Base-by-base conservation (phyloP, 2,329 filamentous ascomycete genomes). In the Colletotrichum kahawae region DNA sequence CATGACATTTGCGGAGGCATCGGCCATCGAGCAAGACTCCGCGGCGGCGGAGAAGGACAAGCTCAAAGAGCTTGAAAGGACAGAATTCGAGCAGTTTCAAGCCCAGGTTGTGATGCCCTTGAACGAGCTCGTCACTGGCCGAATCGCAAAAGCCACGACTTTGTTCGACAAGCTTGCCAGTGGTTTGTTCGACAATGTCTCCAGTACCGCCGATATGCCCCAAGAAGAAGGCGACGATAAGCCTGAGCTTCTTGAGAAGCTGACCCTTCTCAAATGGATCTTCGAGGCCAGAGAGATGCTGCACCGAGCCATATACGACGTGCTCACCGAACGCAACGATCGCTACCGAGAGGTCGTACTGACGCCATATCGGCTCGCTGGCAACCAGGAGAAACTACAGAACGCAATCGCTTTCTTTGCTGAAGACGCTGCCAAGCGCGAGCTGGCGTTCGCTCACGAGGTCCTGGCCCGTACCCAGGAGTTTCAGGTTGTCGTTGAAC, bases 191-290 rank as follows among this genome's bases (percentile, higher is more conserved):
- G 92, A 92, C 67, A 93, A 95, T 77, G 83, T 81, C 21, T 81
- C 83, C 31, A 84, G 93, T 90, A 72, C 93, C 91, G 81, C 95
- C 1, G 96, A 98, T 80, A 92, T 95, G 83, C 94, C 95, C 0
- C 96, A 98, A 82, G 95, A 98, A 83, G 96, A 98, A 85, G 96
- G 97, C 21, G 96, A 98, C 79, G 96, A 98, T 82, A 93, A 96
- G 82, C 97, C 97, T 0, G 97, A 99, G 83, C 89, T 98, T 0
- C 88, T 98, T 4, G 97, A 99, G 84, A 98, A 98, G 84, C 89
- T 99, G 14, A 98, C 96, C 0, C 90, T 98, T 63, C 89, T 98
- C 16, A 99, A 98, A 81, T 98, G 97, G 96, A 92, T 98, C 10
- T 98, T 98, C 79, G 97, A 99, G 82, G 94, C 94, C 1, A 93